Evolutionary conservation across 805 yeast species (phyloP), one percentile per base, ranked within the genome.

Genomic region (Clavispora asparagi): DNA sequence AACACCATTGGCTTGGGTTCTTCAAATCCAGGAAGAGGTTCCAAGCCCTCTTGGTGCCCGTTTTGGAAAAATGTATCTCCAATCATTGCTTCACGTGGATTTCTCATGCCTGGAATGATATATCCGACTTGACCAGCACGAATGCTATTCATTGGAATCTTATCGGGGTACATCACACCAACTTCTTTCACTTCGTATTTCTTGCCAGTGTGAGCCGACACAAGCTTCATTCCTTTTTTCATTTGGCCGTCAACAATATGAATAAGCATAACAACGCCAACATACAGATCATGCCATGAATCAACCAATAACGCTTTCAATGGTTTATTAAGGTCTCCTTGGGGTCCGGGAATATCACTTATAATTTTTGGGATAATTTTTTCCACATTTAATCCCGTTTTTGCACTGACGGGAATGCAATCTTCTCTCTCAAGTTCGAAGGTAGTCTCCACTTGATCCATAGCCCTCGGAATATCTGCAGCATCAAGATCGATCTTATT

Each of bases 1-100:
- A 92, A 94, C 8, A 92, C 98, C 98, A 94, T 94, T 1, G 98
- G 97, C 64, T 94, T 91, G 1, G 95, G 91, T 57, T 89, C 97
- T 65, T 91, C 97, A 63, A 92, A 94, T 1, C 98, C 98, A 1
- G 95, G 96, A 25, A 92, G 72, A 1, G 97, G 84, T 51, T 83
- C 87, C 2, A 86, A 82, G 1, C 71, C 73, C 41, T 64, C 66
- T 36, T 73, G 75, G 30, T 73, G 75, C 5, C 85, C 85, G 11
- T 71, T 68, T 46, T 78, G 81, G 76, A 81, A 79, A 52, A 89
- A 77, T 0, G 99, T 92, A 61, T 92, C 99, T 30, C 99, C 99
- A 47, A 90, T 83, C 58, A 82, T 76, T 0, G 96, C 97, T 56
- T 91, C 96, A 17, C 79, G 68, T 1, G 95, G 83, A 51, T 83